Conservation (phyloP, 176 grass and related monocot genomes). For the Raddia guianensis region DNA sequence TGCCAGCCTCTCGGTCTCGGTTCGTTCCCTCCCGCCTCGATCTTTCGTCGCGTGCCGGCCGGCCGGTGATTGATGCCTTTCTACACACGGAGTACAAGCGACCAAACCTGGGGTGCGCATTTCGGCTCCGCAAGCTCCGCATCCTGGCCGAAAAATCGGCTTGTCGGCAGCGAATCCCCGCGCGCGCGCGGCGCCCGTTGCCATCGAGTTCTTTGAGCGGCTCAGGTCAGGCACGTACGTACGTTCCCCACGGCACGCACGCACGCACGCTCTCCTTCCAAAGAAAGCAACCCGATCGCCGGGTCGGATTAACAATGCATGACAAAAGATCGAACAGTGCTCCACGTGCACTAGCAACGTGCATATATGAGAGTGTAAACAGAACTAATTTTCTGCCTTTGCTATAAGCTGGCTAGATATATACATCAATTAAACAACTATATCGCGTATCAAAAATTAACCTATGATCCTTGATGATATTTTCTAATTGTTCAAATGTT, state of each 20-base stretch:
- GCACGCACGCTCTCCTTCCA: not conserved
- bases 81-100: not conserved
- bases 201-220: not conserved
- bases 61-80: constrained; percentile 23
- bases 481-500: too few relatives aligned
- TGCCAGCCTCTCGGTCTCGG: not conserved
- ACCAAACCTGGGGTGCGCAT: not conserved
- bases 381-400: too few relatives aligned
- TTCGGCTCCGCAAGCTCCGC: not conserved
- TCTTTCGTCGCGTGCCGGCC: not conserved
- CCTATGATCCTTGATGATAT: too few relatives aligned
- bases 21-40: not conserved
- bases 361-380: too few relatives aligned
- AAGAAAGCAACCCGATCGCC: not conserved
- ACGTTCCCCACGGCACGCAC: not conserved
- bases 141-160: constrained; percentile 37
- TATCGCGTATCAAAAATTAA: too few relatives aligned
- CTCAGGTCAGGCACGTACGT: not conserved
- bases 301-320: not conserved
- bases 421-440: too few relatives aligned
- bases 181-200: not conserved
- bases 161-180: constrained; percentile 42
- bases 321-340: too few relatives aligned
- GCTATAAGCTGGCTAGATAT: too few relatives aligned
- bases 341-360: too few relatives aligned